These are phyloP conservation scores for Ogataea naganishii DNA, from an alignment of 805 yeast species.

Conservation along the genomic window DNA sequence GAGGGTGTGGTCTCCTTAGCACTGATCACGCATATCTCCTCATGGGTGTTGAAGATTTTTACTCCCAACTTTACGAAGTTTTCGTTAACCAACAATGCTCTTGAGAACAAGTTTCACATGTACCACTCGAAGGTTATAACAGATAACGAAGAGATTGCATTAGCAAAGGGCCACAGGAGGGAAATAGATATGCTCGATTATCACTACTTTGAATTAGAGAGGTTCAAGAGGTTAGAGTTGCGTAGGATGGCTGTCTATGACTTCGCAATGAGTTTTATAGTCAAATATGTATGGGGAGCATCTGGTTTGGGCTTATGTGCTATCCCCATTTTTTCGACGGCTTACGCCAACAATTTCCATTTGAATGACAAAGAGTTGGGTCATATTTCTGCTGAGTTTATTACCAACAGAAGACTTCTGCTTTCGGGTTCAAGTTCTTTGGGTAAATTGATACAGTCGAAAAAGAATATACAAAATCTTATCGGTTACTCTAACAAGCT, in stretches of 20 bases:
- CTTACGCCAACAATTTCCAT: slow-evolving; percentile 28
- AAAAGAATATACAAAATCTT: slow-evolving; percentile 75
- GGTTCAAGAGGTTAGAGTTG: slow-evolving; percentile 67
- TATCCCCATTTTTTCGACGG: slow-evolving; percentile 63
- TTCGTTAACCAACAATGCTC: slow-evolving; percentile 63
- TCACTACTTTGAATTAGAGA: slow-evolving; percentile 72
- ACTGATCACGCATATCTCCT: slow-evolving; percentile 70
- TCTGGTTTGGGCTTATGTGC: slow-evolving; percentile 84
- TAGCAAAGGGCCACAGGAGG: slow-evolving; percentile 70
- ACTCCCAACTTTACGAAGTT: slow-evolving; percentile 87
- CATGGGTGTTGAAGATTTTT: slow-evolving; percentile 59
- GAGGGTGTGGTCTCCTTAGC: slow-evolving; percentile 78
- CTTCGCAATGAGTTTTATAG: slow-evolving; percentile 78
- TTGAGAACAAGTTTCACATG: slow-evolving; percentile 80
- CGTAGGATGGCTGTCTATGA: slow-evolving; percentile 70
- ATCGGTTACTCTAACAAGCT: slow-evolving; percentile 77
- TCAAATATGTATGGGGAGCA: slow-evolving; percentile 94
- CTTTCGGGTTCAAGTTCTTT: slow-evolving; percentile 81
- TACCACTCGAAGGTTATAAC: slow-evolving; percentile 74
- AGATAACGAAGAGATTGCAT: slow-evolving; percentile 81
- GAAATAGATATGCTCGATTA: slow-evolving; percentile 73
- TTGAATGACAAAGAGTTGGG: slow-evolving; percentile 29
- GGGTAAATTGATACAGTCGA: slow-evolving; percentile 78
- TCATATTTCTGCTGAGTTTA: slow-evolving; percentile 66
- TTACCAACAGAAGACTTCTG: slow-evolving; percentile 78